Conservation (phyloP, 2,329 filamentous ascomycete species). For the Mollisiaceae sp. region DNA sequence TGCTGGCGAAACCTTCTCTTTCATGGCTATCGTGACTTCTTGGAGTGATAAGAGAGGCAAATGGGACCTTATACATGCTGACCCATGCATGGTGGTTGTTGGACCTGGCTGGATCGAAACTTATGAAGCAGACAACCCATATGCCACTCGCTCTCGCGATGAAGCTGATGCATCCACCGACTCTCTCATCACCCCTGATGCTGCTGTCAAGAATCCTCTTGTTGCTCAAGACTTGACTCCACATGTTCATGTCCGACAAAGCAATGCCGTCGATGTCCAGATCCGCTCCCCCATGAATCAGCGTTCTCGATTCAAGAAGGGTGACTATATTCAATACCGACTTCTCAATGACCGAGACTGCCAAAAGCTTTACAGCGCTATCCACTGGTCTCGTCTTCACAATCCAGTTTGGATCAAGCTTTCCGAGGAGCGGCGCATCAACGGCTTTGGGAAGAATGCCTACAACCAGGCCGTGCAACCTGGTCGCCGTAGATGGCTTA, state of each 20-base stretch:
- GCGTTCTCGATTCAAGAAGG: constrained; percentile 70
- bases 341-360: constrained; percentile 79
- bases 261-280: constrained; percentile 91
- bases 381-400: constrained; percentile 88
- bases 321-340: constrained; percentile 77
- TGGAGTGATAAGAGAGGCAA: constrained; percentile 64
- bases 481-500: constrained; percentile 57
- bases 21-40: constrained; percentile 61
- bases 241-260: constrained; percentile 85
- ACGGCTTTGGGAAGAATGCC: constrained; percentile 58
- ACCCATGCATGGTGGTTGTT: constrained; percentile 60
- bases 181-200: constrained; percentile 3
- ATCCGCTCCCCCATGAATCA: constrained; percentile 83
- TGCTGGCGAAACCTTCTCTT: constrained; percentile 45
- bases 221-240: constrained; percentile 86
- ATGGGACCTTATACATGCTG: constrained; percentile 63
- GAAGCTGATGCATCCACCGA: background rate
- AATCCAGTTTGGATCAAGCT: constrained; percentile 81
- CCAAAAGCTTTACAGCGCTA: constrained; percentile 79
- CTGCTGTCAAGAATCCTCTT: constrained; percentile 17
- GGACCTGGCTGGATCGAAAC: constrained; percentile 64
- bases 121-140: constrained; percentile 47
- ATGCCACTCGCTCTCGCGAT: constrained; percentile 48
- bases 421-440: constrained; percentile 66
- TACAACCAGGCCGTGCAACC: constrained; percentile 49